Evolutionary conservation across 192 early-diverging fungal genomes (phyloP), one percentile per base, ranked within the genome.

Genomic region (Jimgerdemannia lactiflua): DNA sequence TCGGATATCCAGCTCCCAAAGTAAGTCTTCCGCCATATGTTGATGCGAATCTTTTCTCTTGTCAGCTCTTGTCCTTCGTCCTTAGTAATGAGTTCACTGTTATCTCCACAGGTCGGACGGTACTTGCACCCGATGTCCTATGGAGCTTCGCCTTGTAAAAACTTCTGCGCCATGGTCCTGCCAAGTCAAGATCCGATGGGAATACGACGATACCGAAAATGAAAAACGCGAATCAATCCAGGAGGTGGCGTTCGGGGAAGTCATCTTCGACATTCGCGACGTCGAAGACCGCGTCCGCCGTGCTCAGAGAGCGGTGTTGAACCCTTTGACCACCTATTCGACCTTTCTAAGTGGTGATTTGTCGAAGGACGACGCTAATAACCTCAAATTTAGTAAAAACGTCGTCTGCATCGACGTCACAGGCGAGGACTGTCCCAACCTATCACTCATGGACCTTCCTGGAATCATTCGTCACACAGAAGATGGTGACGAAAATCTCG

Each of bases 321-420:
- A 90, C 76, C 89, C 89, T 11, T 64, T 4, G 29, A 40, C 64
- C 3, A 3, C 20, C 20, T 77, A 69, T 81, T 39, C 75, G 39
- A 49, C 69, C 64, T 63, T 43, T 18, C 54, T 64, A 39, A 69
- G 69, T 54, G 39, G 11, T 73, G 70, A 29, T 19, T 10, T 14
- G 7, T 72, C 76, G 14, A 73, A 84, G 42, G 82, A 84, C 42
- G 82, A 74, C 1, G 87, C 87, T 78, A 89, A 89, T 44, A 78
- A 86, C 65, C 66, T 89, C 3, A 83, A 79, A 78, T 89, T 89
- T 64, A 75, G 77, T 0, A 70, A 74, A 43, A 88, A 89, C 75
- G 80, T 89, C 11, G 83, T 89, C 39, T 89, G 88, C 71, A 74
- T 90, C 14, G 86, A 89, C 49, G 88, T 90, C 44, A 76, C 72